Base-by-base conservation (phyloP, 2,329 filamentous ascomycete species). In the Colletotrichum euphorbiae region DNA sequence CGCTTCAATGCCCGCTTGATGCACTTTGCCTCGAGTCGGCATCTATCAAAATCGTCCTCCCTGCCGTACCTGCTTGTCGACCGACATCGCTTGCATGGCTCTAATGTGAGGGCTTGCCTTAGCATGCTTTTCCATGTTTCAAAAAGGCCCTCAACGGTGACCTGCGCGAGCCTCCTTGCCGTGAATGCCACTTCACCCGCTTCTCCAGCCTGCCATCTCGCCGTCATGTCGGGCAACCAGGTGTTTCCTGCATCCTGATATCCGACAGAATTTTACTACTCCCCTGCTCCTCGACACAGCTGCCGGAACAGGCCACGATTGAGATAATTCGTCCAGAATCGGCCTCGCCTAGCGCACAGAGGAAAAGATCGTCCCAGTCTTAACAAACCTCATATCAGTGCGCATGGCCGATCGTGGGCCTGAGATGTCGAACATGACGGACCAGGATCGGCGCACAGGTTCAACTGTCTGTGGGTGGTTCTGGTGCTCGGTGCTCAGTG, bases 361-460 rank as follows among this genome's bases (percentile, higher is more conserved):
- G 60, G 21, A 45, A 45, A 52, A 21, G 6, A 58, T 58, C 52
- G 19, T 64, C 38, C 21, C 31, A 36, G 42, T 54, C 54, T 45
- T 62, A 67, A 36, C 21, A 62, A 17, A 48, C 24, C 24, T 67
- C 42, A 48, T 56, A 51, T 55, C 56, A 45, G 40, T 15, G 55
- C 50, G 55, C 54, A 62, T 67, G 46, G 62, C 62, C 40, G 33
- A 67, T 60, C 62, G 48, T 46, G 46, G 36, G 62, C 43, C 56
- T 62, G 48, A 61, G 56, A 67, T 62, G 56, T 51, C 50, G 56
- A 69, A 61, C 55, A 60, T 62, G 42, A 43, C 42, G 42, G 55
- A 55, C 66, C 51, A 69, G 66, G 66, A 56, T 69, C 28, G 24
- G 55, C 62, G 66, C 66, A 69, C 55, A 69, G 66, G 56, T 69